Conservation (phyloP, 805 yeast genomes). For the Helenozyma baotianmanensis region DNA sequence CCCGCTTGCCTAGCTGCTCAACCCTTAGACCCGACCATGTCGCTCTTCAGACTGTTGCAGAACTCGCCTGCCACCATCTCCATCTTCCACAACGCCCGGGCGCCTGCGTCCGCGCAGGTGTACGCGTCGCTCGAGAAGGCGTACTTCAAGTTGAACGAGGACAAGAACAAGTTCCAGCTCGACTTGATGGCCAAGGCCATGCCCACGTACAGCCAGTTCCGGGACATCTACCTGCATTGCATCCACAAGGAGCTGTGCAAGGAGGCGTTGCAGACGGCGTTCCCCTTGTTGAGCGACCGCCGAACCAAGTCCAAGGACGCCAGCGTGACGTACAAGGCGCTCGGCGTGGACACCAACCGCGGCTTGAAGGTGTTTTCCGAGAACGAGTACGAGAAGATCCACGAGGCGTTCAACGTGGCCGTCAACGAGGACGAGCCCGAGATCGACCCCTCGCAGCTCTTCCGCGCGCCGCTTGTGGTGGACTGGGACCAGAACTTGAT, state of each 20-base stretch:
- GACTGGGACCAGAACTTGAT: slow-evolving; percentile 44
- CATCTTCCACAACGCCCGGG: slow-evolving; percentile 36
- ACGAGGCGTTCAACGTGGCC: slow-evolving; percentile 30
- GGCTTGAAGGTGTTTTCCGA: slow-evolving; percentile 31
- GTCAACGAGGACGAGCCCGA: slow-evolving; percentile 22
- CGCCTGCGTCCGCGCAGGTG: slow-evolving; percentile 29
- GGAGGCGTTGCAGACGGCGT: slow-evolving; percentile 25
- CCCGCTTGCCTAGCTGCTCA: too few relatives aligned
- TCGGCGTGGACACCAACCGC: slow-evolving; percentile 15
- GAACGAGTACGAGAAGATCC: slow-evolving; percentile 35
- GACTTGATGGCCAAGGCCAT: slow-evolving; percentile 35
- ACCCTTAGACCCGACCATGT: too few relatives aligned
- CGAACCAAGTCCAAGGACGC: slow-evolving; percentile 14
- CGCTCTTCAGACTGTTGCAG: slow-evolving; percentile 40
- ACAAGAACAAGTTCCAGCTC: slow-evolving; percentile 28
- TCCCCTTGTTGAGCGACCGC: slow-evolving; percentile 34
- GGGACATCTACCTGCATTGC: slow-evolving; percentile 23
- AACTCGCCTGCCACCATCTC: slow-evolving; percentile 37
- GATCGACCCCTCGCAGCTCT: slow-evolving; percentile 29
- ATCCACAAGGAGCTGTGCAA: slow-evolving; percentile 21
- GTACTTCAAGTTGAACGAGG: slow-evolving; percentile 23
- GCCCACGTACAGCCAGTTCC: slow-evolving; percentile 42
- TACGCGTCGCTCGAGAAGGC: slow-evolving; percentile 30
- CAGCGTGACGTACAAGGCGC: slow-evolving; percentile 19
- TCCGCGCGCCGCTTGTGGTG: slow-evolving; percentile 38